Evolutionary conservation across 2,329 filamentous ascomycete species (phyloP), one percentile per base, ranked within the genome.

Genomic region (Penicillium glabrum): DNA sequence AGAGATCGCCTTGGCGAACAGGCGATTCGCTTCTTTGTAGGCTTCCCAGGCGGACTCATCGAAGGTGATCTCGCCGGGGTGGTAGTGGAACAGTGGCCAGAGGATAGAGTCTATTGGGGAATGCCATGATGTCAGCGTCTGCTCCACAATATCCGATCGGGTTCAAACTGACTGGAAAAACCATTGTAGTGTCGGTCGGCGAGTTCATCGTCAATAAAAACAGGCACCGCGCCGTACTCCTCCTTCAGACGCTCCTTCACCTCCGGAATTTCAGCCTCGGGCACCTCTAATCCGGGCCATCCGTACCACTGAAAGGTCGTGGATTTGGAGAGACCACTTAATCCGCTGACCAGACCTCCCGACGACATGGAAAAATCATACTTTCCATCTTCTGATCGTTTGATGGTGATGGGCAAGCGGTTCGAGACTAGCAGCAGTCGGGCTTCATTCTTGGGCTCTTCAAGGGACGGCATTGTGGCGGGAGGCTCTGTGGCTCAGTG

Each of bases 301-400:
- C 95, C 95, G 77, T 98, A 98, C 95, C 95, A 99, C 75, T 95
- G 90, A 77, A 98, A 98, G 65, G 88, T 93, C 26, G 91, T 96
- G 31, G 91, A 89, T 78, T 97, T 97, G 68, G 90, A 89, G 57
- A 98, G 80, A 26, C 95, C 95, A 65, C 91, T 96, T 59, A 99
- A 82, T 21, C 95, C 95, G 50, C 91, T 96, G 69, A 98, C 95
- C 41, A 99, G 85, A 41, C 95, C 95, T 56, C 95, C 95, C 2
- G 95, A 98, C 46, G 93, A 98, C 90, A 97, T 96, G 73, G 89
- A 91, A 76, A 96, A 96, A 70, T 88, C 85, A 80, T 96, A 99
- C 74, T 89, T 89, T 69, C 91, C 93, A 81, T 96, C 91, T 51
- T 95, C 91, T 52, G 89, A 89, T 65, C 91, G 89, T 80, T 97